Conservation (phyloP, 805 yeast species). For the Diddensiella caesifluorescens region DNA sequence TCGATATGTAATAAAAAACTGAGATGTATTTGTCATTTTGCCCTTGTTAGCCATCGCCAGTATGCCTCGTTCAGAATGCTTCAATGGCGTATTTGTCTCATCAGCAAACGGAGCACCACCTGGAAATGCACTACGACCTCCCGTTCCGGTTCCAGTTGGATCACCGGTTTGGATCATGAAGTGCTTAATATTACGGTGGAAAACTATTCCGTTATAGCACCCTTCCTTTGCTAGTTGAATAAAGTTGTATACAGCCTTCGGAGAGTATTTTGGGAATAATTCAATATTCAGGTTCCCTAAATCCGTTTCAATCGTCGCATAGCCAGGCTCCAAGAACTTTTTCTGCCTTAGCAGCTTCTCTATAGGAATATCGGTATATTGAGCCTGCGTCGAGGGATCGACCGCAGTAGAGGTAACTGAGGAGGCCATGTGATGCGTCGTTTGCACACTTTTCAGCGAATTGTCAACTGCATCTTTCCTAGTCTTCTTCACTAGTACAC, state of each 20-base stretch:
- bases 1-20: slow-evolving; percentile 76
- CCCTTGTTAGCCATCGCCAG: slow-evolving; percentile 92
- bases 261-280: slow-evolving; percentile 24
- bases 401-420: slow-evolving; percentile 31
- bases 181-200: slow-evolving; percentile 30
- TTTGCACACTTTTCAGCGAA: slow-evolving; percentile 15
- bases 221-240: slow-evolving; percentile 29
- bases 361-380: slow-evolving; percentile 21
- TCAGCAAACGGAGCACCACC: slow-evolving; percentile 29
- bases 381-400: slow-evolving; percentile 25
- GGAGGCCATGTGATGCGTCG: slow-evolving; percentile 26
- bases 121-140: slow-evolving; percentile 47
- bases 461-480: slow-evolving; percentile 2
- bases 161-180: slow-evolving; percentile 36
- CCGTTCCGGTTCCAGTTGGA: slow-evolving; percentile 33
- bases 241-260: slow-evolving; percentile 29
- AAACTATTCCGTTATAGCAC: slow-evolving; percentile 29
- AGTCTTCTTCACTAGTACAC: neutral
- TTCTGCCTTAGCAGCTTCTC: slow-evolving; percentile 27
- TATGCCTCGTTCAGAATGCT: slow-evolving; percentile 73
- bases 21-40: slow-evolving; percentile 89
- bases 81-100: slow-evolving; percentile 40
- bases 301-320: slow-evolving; percentile 26
- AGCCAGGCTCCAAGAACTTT: slow-evolving; percentile 26
- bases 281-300: slow-evolving; percentile 25